Base-by-base conservation (phyloP, 768 basidiomycete genomes). In the Psilocybe sp. region DNA sequence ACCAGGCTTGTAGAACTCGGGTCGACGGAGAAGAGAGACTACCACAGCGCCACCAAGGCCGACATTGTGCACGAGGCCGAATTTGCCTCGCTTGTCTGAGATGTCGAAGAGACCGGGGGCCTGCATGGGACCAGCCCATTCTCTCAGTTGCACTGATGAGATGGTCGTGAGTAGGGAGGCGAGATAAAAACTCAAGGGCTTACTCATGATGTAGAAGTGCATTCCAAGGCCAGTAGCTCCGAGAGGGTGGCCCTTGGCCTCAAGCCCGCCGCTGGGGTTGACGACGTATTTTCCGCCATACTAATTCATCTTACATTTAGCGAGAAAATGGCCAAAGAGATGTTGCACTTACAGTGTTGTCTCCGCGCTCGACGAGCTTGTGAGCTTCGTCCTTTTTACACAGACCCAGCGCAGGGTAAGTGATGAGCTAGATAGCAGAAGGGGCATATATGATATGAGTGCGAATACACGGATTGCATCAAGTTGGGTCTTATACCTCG, bases 231-330 rank as follows among this genome's bases (percentile, higher is more conserved):
- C 89, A 14, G 87, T 90, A 1, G 89, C 88, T 35, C 89, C 89
- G 15, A 92, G 76, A 2, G 91, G 90, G 60, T 92, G 89, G 2
- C 91, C 91, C 61, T 92, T 93, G n/a, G 89, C 87, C 61, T 93
- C 88, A 13, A 93, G 75, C 0, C 91, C 91, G 19, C 91, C 91
- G 44, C 85, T 88, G 0, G 91, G 88, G 56, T 93, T 92, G 33
- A 93, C 69, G 14, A 93, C 87, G 44, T 80, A 93, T 66, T 89
- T 89, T 4, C 92, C 90, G 15, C 87, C 90, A 50, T 89, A 90
- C 86, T 89, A 28, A 28, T 28, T 28, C 4, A 28, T 28, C 23
- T 28, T 7, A 28, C 4, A 28, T 28, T 28, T 28, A 28, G 23
- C 23, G 7, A 7, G 23, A 28, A 3, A 7, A 28, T 7, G 7